Base-by-base conservation (phyloP, 2,329 filamentous ascomycete species). In the Xylaria sp. region DNA sequence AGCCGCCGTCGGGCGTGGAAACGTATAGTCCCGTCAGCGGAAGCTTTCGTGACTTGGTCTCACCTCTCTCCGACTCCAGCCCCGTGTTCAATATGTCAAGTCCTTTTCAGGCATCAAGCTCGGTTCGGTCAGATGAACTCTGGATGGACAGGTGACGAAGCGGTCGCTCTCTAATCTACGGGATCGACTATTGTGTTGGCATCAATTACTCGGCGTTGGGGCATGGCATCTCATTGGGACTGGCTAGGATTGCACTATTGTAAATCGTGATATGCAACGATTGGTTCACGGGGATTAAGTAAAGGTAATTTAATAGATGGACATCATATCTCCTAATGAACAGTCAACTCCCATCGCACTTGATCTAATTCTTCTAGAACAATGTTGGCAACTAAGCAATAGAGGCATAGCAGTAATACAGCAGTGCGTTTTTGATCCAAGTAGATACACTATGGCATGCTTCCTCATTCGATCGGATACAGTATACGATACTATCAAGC, bases 91-190 rank as follows among this genome's bases (percentile, higher is more conserved):
- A 60, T 52, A 71, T 69, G 20, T 50, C 34, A 9, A 66, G 63
- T 2, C 70, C 74, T 48, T 72, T 81, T 7, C 76, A 76, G 20
- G 76, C 81, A 59, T 78, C 77, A 0, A 68, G 80, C 71, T 81
- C 82, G 8, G 82, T 80, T 4, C 75, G 81, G 63, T 83, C 81
- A 1, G 82, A 83, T 30, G 82, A 83, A 70, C 72, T 83, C 4
- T 83, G 74, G 74, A 56, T 77, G 34, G 72, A 55, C 6, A 71
- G 68, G n/a, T 75, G 61, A 76, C 23, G 30, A 59, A 23, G n/a
- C n/a, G 34, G 18, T 43, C 18, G 9, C 13, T 23, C 3, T 30
- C 20, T 32, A 12, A 15, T 13, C 8, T 25, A 46, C 25, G n/a
- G 20, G 9, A 46, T 56, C 36, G 20, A 43, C 18, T 2, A 41